Base-by-base conservation (phyloP, 345 rosid genomes). In the Luvunga scandens region DNA sequence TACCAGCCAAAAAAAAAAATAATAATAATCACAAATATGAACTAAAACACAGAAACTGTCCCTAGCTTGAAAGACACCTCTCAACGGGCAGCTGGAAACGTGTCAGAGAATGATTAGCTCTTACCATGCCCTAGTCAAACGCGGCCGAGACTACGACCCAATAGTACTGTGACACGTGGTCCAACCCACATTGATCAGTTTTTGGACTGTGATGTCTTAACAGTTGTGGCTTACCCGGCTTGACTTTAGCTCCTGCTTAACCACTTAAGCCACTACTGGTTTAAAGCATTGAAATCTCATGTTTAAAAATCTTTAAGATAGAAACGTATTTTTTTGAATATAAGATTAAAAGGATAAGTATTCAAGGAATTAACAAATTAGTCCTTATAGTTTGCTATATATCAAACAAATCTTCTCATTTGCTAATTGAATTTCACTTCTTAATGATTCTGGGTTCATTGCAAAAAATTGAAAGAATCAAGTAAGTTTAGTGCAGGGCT, bases 1-100 rank as follows among this genome's bases (percentile, higher is more conserved):
- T 64, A 70, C 64, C 86, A 80, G 80, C 81, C n/a, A n/a, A 34
- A 78, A 63, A n/a, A 34, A 57, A 36, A 50, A 25, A 56, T 7
- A 38, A 39, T 39, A 42, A 45, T 13, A 45, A 13, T 18, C 25
- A 36, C 12, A 24, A 60, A 25, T 3, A 68, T n/a, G 59, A 69
- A 4, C 33, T 3, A 42, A 1, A 24, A 9, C 42, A 38, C 24
- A 4, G 24, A 28, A 14, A 13, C 12, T 38, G 59, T 30, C 38
- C 62, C 25, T 66, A 3, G 18, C 33, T 22, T 59, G 84, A 68
- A 77, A 62, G 75, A 10, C 9, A 45, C 68, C 2, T 21, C 2
- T 70, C 42, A 73, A 76, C 62, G 24, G 12, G 42, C 24, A 4
- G 2, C 4, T 2, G 7, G 0, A 9, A n/a, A 75, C 82, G 81